These are phyloP conservation scores for Alternaria infectoria DNA, from an alignment of 2,329 filamentous ascomycete genomes.

Conservation along the genomic window DNA sequence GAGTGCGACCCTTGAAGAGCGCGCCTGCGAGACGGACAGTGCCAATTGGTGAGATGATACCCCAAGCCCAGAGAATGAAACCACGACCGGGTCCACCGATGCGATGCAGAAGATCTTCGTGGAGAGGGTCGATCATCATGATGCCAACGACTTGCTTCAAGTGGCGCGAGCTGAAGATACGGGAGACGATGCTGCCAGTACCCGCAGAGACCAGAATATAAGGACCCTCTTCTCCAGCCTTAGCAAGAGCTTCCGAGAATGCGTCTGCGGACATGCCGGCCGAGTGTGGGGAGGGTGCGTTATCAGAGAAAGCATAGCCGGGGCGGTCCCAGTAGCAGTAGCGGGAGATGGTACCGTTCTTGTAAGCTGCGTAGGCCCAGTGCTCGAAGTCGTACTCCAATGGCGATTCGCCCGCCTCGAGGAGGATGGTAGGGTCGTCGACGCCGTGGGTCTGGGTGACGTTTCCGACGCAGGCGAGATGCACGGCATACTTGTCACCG, in stretches of 20 bases:
- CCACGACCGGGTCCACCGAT: slow-evolving; percentile 73
- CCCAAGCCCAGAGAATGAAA: slow-evolving; percentile 85
- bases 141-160: slow-evolving; percentile 76
- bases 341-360: slow-evolving; percentile 80
- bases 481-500: slow-evolving; percentile 81
- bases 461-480: slow-evolving; percentile 84
- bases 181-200: slow-evolving; percentile 84
- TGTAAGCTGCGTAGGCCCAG: slow-evolving; percentile 76
- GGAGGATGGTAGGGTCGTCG: slow-evolving; percentile 76
- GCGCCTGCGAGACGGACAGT: slow-evolving; percentile 80
- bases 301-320: slow-evolving; percentile 86
- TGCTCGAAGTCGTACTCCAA: slow-evolving; percentile 80
- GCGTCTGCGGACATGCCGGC: slow-evolving; percentile 92
- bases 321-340: slow-evolving; percentile 98
- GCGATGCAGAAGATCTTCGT: slow-evolving; percentile 80
- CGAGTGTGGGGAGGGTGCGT: slow-evolving; percentile 89
- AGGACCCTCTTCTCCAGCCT: slow-evolving; percentile 81
- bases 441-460: slow-evolving; percentile 61
- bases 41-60: slow-evolving; percentile 85
- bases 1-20: slow-evolving; percentile 78
- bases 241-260: slow-evolving; percentile 82
- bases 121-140: slow-evolving; percentile 84
- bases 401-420: slow-evolving; percentile 83
- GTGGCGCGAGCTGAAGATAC: slow-evolving; percentile 88
- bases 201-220: slow-evolving; percentile 89